Conservation (phyloP, 2,329 filamentous ascomycete species). For the Metarhizium anisopliae region DNA sequence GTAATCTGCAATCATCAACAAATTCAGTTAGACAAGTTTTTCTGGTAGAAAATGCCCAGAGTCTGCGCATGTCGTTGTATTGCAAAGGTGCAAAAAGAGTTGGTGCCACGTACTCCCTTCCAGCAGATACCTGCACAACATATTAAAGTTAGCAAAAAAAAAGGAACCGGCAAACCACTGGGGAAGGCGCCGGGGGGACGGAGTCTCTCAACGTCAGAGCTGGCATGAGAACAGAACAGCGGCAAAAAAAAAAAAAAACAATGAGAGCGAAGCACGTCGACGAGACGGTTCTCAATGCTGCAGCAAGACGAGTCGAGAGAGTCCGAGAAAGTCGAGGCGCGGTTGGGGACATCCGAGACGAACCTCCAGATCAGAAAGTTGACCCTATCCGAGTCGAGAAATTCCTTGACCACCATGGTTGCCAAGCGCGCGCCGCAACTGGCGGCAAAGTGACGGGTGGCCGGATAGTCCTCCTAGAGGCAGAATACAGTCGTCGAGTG, state of each 20-base stretch:
- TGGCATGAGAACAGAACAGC: conserved; percentile 11
- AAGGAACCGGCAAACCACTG: conserved; percentile 2
- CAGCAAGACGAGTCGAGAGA: neutral
- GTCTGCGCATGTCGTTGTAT: neutral
- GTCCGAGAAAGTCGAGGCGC: conserved; percentile 13
- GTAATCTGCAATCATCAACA: conserved; percentile 41
- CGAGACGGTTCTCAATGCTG: neutral
- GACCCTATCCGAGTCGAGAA: conserved; percentile 57
- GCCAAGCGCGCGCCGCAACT: conserved; percentile 20
- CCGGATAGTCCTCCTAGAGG: conserved; percentile 4
- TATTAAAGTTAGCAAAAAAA: conserved; percentile 2
- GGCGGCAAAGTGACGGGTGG: conserved; percentile 21
- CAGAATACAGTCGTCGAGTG: neutral
- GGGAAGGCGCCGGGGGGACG: conserved; percentile 5
- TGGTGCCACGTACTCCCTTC: conserved; percentile 50
- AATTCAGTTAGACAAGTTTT: conserved; percentile 14
- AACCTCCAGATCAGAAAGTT: conserved; percentile 66
- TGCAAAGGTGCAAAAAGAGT: neutral
- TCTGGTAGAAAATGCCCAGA: neutral
- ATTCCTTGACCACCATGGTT: conserved; percentile 47
- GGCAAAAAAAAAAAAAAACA: conserved; percentile 9
- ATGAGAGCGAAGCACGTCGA: neutral
- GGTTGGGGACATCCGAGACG: conserved; percentile 26
- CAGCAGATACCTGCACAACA: conserved; percentile 42
- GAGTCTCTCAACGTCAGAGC: conserved; percentile 8